Percentiles rank a stretch among this genome's conserved stretches.
phyloP scores from a whole-genome alignment of 805 yeast genomes.

The Wickerhamiella hasegawae region DNA sequence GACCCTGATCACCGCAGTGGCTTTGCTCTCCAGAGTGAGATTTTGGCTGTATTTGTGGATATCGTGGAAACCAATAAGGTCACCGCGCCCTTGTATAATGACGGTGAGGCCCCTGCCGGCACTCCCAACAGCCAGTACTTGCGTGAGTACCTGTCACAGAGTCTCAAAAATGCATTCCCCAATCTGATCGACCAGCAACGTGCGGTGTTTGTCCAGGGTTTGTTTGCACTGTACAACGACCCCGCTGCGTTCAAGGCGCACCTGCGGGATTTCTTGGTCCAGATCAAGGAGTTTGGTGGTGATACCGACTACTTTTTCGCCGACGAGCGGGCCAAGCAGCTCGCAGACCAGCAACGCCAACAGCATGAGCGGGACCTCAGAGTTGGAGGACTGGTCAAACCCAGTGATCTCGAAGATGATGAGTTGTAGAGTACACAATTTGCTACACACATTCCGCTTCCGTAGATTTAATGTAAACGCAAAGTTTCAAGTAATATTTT shows the following conservation, averaged over 20 bases:
- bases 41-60: constrained; percentile 69
- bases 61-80: constrained; percentile 66
- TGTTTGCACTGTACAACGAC: constrained; percentile 54
- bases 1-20: constrained; percentile 98
- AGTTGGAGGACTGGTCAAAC: constrained; percentile 89
- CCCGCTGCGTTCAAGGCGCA: constrained; percentile 63
- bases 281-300: constrained; percentile 90
- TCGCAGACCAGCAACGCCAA: constrained; percentile 45
- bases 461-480: too few relatives aligned
- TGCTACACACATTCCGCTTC: too few relatives aligned
- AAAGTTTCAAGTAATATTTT: too few relatives aligned
- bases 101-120: constrained; percentile 73
- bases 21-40: constrained; percentile 70
- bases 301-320: constrained; percentile 88
- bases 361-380: constrained; percentile 70
- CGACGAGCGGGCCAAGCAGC: constrained; percentile 75
- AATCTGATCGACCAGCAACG: constrained; percentile 77
- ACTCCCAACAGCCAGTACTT: constrained; percentile 67
- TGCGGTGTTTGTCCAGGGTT: constrained; percentile 60
- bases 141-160: constrained; percentile 64
- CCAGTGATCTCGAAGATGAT: constrained; percentile 82
- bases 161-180: constrained; percentile 81
- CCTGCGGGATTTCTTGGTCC: constrained; percentile 88
- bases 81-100: constrained; percentile 57
- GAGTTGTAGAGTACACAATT: too few relatives aligned